Evolutionary conservation across 768 basidiomycete species (phyloP), one percentile per base, ranked within the genome.

Genomic region (Macrolepiota fuliginosa): DNA sequence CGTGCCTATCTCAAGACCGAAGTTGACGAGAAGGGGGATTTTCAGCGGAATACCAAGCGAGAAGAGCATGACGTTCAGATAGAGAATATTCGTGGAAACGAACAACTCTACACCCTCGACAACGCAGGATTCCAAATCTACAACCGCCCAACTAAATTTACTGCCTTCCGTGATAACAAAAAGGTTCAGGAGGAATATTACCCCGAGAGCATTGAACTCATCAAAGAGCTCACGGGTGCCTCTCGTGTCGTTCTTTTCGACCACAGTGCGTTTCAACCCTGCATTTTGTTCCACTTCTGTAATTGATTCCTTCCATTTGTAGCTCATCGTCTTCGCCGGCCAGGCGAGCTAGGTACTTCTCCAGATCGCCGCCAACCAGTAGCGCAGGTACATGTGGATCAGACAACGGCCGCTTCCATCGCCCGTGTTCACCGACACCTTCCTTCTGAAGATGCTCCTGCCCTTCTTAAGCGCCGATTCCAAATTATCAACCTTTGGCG

Each of bases 201-300:
- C 66, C 76, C 79, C 1, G 86, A 88, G 71, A 82, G 81, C 64
- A 73, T 77, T 25, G 81, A 82, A 66, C 69, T 86, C 29, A 72
- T 87, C 46, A 86, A 87, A 73, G 64, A 81, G 63, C 50, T 84
- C 9, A 86, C 84, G 0, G 85, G 87, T 10, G 86, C 86, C 0
- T 81, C 74, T 61, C 75, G 76, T 24, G 81, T 83, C 22, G 81
- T 86, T 22, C 56, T 85, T 29, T 88, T 87, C 59, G 85, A 87
- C 65, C 85, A 87, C 67, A 87, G 85, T 83, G 55, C 63, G 83
- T 65, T 13, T 46, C 59, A 42, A 50, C 27, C 32, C 6, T 36
- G 7, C n/a, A 39, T n/a, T 51, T 12, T 13, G 13, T 46, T 17
- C 12, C 39, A 3, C 24, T 49, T 49, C 47, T 49, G 47, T 11